A percentile compares a stretch with the other conserved stretches of the same genome.
phyloP scores from a whole-genome alignment of 768 basidiomycete species.

The Xerocomus brunneocitrinus region DNA sequence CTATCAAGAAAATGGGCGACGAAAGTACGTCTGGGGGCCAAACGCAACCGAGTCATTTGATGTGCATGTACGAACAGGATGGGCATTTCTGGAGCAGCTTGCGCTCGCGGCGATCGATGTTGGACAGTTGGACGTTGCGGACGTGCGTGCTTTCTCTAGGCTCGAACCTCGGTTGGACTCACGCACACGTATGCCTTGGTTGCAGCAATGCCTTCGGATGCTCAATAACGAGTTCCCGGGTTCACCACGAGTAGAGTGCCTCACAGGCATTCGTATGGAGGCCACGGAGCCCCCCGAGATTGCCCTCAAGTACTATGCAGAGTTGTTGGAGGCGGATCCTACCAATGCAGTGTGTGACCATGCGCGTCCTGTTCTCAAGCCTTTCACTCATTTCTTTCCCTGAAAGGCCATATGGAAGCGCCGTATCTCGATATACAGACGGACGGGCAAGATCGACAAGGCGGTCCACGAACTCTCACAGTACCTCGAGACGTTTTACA shows the following conservation, averaged over 20 bases:
- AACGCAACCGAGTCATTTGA: neutral
- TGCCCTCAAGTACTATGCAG: conserved; percentile 61
- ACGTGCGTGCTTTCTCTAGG: conserved; percentile 45
- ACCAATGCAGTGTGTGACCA: conserved; percentile 61
- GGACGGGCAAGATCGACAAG: conserved; percentile 55
- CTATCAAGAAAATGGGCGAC: conserved; percentile 44
- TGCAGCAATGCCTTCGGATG: conserved; percentile 41
- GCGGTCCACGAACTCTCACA: conserved; percentile 68
- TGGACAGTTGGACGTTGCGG: conserved; percentile 65
- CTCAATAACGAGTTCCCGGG: conserved; percentile 66
- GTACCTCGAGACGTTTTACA: conserved; percentile 84
- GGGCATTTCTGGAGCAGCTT: conserved; percentile 79
- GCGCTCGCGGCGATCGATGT: conserved; percentile 74
- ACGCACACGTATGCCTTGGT: neutral
- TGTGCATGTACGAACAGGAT: conserved; percentile 42
- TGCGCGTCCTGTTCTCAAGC: neutral
- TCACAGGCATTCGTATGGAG: conserved; percentile 78
- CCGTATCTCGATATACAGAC: conserved; percentile 66
- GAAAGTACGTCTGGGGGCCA: conserved; percentile 41
- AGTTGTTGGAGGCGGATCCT: conserved; percentile 56
- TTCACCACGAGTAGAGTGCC: conserved; percentile 74
- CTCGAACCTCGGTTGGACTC: conserved; percentile 1
- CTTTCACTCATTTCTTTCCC: neutral
- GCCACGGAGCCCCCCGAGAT: conserved; percentile 51
- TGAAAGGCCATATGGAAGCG: conserved; percentile 69